Base-by-base conservation (phyloP, 2,329 filamentous ascomycete genomes). In the Colletotrichum tropicicola region DNA sequence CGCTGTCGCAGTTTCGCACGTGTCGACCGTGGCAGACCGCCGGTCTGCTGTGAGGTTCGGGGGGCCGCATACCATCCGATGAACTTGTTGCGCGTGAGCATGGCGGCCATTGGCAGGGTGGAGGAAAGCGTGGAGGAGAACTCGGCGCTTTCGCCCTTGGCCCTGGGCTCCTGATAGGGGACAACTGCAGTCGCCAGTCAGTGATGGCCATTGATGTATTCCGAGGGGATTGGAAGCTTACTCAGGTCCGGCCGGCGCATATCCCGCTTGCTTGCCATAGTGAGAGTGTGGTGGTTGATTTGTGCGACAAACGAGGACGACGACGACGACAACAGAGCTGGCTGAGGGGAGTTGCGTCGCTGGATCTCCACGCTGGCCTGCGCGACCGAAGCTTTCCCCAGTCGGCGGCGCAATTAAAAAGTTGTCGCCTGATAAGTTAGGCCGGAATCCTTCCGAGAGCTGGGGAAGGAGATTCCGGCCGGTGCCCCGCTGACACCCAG, bases 41-140 rank as follows among this genome's bases (percentile, higher is more conserved):
- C 12, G 13, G 32, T 35, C n/a, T 15, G 12, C 32, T 6, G 32
- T n/a, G 6, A 17, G 8, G 10, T n/a, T 17, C 9, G 7, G n/a
- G n/a, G 32, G 4, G 3, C 75, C n/a, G n/a, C 82, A 66, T 78
- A 88, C 87, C 88, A 91, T 74, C 88, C 88, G 62, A 91, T 80
- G 73, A 87, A 96, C 86, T 92, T 92, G 82, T 97, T 97, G 70
- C 94, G 87, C 72, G 92, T 96, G 77, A 97, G 96, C 86, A 97
- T 97, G 68, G 94, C 94, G 63, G 93, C 94, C 95, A 98, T 98
- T 64, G 95, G 95, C 74, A 98, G 84, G 35, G 94, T 97, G 74
- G 91, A 95, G 27, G 86, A 82, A 59, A 90, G 74, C 27, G 85
- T 93, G 79, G 91, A 91, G 56, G 88, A 84, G 78, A 97, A 87